Conservation (phyloP, 176 grass and related monocot genomes). For the Themeda triandra region DNA sequence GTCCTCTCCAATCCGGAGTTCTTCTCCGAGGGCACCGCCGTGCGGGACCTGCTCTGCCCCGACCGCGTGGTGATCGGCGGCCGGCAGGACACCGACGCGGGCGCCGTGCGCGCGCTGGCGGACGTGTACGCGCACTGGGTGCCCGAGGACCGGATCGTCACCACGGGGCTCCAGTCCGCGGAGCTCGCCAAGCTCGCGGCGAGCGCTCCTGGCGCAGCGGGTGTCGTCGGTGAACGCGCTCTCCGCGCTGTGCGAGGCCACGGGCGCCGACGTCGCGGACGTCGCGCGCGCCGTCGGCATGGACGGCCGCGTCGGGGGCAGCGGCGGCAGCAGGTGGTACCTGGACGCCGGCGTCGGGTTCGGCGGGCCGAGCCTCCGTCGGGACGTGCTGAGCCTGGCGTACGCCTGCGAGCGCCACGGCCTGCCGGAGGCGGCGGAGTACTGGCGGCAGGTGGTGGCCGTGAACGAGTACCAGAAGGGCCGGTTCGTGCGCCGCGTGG, state of each 20-base stretch:
- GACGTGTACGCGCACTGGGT: slow-evolving; percentile 59
- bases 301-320: slow-evolving; percentile 41
- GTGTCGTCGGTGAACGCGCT: slow-evolving; percentile 59
- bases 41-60: slow-evolving; percentile 34
- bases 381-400: slow-evolving; percentile 45
- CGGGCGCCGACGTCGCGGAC: slow-evolving; percentile 46
- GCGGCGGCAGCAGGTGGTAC: neutral
- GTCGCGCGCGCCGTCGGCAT: slow-evolving; percentile 42
- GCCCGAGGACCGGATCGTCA: slow-evolving; percentile 52
- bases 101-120: slow-evolving; percentile 27
- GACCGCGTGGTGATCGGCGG: slow-evolving; percentile 58
- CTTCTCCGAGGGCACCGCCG: slow-evolving; percentile 46
- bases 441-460: slow-evolving; percentile 58
- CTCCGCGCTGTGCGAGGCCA: slow-evolving; percentile 59
- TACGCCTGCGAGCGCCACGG: slow-evolving; percentile 51
- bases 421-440: slow-evolving; percentile 41
- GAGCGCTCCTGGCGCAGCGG: slow-evolving; percentile 56
- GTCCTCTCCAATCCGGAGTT: slow-evolving; percentile 69
- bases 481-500: slow-evolving; percentile 56
- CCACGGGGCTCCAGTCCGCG: slow-evolving; percentile 38
- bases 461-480: slow-evolving; percentile 68
- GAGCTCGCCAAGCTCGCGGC: slow-evolving; percentile 55
- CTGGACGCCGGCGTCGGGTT: slow-evolving; percentile 54
- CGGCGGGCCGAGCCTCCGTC: slow-evolving; percentile 47
- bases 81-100: slow-evolving; percentile 17